Percentiles rank a stretch among this genome's conserved stretches.
phyloP scores from a whole-genome alignment of 2,329 filamentous ascomycete genomes.

The Bipolaris cookei region DNA sequence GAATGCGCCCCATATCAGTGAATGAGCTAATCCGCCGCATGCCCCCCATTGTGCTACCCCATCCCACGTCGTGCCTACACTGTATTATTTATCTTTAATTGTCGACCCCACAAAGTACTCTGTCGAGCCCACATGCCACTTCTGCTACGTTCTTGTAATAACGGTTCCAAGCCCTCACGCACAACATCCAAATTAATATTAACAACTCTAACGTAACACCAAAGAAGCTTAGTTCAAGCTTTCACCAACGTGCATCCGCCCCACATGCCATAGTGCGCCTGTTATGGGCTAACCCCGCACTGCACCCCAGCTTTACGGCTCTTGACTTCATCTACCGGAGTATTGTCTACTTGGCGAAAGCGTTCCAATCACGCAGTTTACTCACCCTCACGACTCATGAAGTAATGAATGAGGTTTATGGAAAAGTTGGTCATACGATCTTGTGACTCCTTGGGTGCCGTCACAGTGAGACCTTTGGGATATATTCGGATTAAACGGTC shows the following conservation, averaged over 20 bases:
- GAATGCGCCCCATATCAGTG: no score
- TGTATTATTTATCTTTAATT: constrained; percentile 8
- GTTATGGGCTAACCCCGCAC: constrained; percentile 26
- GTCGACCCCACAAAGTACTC: constrained; percentile 24
- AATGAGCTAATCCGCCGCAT: no score
- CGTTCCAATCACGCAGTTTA: constrained; percentile 3
- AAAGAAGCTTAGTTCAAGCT: constrained; percentile 20
- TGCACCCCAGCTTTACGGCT: constrained; percentile 1
- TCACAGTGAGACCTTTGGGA: constrained; percentile 11
- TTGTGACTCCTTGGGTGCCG: constrained; percentile 10
- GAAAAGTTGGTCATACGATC: constrained; percentile 14
- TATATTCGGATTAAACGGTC: constrained; percentile 26
- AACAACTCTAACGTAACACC: constrained; percentile 22
- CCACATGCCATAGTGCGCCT: constrained; percentile 18
- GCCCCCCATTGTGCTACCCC: background rate
- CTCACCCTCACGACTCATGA: constrained; percentile 12
- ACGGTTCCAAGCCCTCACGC: constrained; percentile 16
- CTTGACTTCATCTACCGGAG: constrained; percentile 29
- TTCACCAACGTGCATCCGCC: constrained; percentile 6
- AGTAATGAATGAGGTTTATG: constrained; percentile 10
- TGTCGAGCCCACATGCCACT: constrained; percentile 20
- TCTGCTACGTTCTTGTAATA: constrained; percentile 3
- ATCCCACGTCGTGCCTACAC: background rate
- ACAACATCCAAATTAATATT: constrained; percentile 25
- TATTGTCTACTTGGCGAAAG: constrained; percentile 27